These are phyloP conservation scores for Crithidia expoeki DNA, from an alignment of 208 protist species.

Conservation along the genomic window DNA sequence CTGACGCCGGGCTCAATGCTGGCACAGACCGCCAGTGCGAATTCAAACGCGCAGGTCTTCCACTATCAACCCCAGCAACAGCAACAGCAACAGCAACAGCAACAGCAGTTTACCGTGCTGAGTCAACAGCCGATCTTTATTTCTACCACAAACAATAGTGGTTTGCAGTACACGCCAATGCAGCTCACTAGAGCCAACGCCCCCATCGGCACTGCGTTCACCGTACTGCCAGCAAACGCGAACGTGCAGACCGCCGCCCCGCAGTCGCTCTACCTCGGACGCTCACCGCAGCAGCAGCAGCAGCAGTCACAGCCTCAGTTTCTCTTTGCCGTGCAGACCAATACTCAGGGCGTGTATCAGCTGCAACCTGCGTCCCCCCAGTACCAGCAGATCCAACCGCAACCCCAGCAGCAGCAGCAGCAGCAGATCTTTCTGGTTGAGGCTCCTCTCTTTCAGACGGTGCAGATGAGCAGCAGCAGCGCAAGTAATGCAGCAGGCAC, in stretches of 20 bases:
- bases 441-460: constrained; percentile 13
- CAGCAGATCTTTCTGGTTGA: constrained; percentile 25
- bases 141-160: neutral
- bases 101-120: constrained; percentile 12
- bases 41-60: neutral
- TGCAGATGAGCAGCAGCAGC: constrained; percentile 11
- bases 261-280: constrained; percentile 1
- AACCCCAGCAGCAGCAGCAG: constrained; percentile 24
- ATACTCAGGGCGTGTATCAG: constrained; percentile 12
- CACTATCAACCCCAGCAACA: constrained; percentile 16
- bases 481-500: neutral
- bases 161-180: neutral
- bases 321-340: constrained; percentile 25
- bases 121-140: constrained; percentile 20
- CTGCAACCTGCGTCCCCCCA: constrained; percentile 4
- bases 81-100: constrained; percentile 11
- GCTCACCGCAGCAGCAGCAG: neutral
- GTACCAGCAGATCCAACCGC: constrained; percentile 4
- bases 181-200: neutral
- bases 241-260: neutral
- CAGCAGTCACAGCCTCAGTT: constrained; percentile 15
- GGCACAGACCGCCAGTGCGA: neutral
- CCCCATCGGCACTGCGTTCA: constrained; percentile 6
- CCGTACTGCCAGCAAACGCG: constrained; percentile 8
- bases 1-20: neutral